These are phyloP conservation scores for Ephemerocybe angulata DNA, from an alignment of 768 basidiomycete species.

Conservation along the genomic window DNA sequence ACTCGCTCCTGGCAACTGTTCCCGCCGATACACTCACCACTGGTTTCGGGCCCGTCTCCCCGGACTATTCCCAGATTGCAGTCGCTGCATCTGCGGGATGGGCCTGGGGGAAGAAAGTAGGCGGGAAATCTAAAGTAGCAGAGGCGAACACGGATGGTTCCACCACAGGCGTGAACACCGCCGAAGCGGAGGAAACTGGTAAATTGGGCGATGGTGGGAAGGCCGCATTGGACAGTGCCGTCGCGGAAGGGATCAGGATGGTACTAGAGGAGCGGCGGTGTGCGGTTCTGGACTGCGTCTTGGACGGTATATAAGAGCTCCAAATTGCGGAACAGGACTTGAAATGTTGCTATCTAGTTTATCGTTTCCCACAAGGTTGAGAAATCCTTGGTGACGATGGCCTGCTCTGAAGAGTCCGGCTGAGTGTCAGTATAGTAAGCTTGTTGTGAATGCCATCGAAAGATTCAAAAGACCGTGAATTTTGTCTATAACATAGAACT, in stretches of 20 bases:
- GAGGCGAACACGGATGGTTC: not conserved
- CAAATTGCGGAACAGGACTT: not conserved
- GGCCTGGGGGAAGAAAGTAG: conserved; percentile 30
- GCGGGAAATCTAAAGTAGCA: not conserved
- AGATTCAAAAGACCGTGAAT: no score
- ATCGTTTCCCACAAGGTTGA: no score
- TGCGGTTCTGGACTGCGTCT: conserved; percentile 61
- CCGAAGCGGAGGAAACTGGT: no score
- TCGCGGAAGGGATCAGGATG: conserved; percentile 49
- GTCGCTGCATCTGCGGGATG: conserved; percentile 67
- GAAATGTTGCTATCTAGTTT: no score
- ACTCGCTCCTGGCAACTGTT: conserved; percentile 23
- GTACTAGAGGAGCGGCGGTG: conserved; percentile 58
- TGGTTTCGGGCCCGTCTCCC: conserved; percentile 60
- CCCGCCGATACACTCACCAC: conserved; percentile 51
- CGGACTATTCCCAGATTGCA: conserved; percentile 61
- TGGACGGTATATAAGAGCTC: conserved; percentile 31
- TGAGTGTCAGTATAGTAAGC: no score
- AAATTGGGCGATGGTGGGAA: conserved; percentile 13
- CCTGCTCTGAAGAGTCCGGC: no score
- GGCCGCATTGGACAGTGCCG: conserved; percentile 27
- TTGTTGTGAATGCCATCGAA: no score
- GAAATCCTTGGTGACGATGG: no score
- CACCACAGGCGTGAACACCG: not conserved
- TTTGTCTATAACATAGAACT: no score